phyloP scores from a whole-genome alignment of 345 rosid species.

The Brassica juncea region DNA sequence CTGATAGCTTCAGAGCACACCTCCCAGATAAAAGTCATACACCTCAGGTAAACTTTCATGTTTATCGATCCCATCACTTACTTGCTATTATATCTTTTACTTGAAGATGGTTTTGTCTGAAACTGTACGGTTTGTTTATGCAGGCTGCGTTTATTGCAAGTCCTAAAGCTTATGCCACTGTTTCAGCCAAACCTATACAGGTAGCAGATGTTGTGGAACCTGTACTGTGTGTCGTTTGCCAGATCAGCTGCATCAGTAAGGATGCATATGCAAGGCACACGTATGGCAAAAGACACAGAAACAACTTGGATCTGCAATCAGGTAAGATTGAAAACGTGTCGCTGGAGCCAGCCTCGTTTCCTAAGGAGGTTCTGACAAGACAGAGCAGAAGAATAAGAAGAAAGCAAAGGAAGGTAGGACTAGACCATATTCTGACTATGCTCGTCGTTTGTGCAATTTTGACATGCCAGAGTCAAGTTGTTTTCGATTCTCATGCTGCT shows the following conservation, averaged over 20 bases:
- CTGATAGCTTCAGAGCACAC: constrained; percentile 33
- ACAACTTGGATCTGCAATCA: constrained; percentile 36
- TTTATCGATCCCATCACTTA: not conserved
- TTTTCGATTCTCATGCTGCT: constrained; percentile 12
- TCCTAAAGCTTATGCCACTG: constrained; percentile 32
- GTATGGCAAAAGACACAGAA: constrained; percentile 27
- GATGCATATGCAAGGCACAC: constrained; percentile 7
- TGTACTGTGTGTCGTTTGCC: constrained; percentile 49
- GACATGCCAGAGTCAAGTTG: constrained; percentile 9
- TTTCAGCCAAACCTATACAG: constrained; percentile 32
- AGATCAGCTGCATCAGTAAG: constrained; percentile 36
- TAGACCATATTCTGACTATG: not conserved
- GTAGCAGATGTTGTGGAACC: constrained; percentile 45
- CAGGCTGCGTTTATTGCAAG: constrained; percentile 40
- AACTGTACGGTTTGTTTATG: not conserved
- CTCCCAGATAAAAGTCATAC: constrained; percentile 16
- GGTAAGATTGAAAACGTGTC: constrained; percentile 21
- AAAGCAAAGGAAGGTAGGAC: constrained; percentile 3
- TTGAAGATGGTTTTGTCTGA: not conserved
- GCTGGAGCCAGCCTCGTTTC: not conserved
- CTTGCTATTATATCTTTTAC: not conserved
- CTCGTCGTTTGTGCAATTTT: constrained; percentile 10
- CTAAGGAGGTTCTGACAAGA: constrained; percentile 26
- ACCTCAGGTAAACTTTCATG: constrained; percentile 18
- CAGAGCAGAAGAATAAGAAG: constrained; percentile 5